Conservation (phyloP, 2,329 filamentous ascomycete species). For the Colletotrichum cereale region DNA sequence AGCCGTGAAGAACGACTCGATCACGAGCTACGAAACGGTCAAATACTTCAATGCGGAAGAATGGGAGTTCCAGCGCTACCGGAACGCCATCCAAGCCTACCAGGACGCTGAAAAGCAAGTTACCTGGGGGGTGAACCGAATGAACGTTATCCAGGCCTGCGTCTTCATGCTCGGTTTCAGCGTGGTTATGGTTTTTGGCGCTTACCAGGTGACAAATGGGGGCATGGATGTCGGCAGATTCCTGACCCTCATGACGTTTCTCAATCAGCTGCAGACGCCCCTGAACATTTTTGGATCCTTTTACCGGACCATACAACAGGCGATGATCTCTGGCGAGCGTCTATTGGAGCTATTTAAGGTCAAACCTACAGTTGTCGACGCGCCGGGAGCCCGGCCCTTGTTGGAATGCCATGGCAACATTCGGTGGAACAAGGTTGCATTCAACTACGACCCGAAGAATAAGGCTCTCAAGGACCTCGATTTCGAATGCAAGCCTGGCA, state of each 20-base stretch:
- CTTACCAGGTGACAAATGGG: conserved; percentile 80
- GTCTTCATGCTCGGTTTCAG: conserved; percentile 84
- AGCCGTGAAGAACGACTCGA: conserved; percentile 98
- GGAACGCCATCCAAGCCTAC: conserved; percentile 76
- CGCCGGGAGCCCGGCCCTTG: conserved; percentile 72
- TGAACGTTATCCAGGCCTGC: conserved; percentile 85
- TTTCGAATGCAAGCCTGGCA: conserved; percentile 89
- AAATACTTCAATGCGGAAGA: conserved; percentile 91
- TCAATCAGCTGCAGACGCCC: conserved; percentile 83
- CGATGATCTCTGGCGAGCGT: conserved; percentile 97
- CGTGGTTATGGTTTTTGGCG: conserved; percentile 78
- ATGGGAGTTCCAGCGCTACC: conserved; percentile 82
- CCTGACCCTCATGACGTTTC: conserved; percentile 79
- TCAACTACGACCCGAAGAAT: conserved; percentile 89
- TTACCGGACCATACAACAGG: conserved; percentile 94
- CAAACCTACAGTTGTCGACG: conserved; percentile 89
- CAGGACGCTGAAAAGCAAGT: conserved; percentile 83
- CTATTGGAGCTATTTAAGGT: conserved; percentile 97
- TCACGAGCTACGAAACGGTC: conserved; percentile 97
- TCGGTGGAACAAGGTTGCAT: conserved; percentile 88
- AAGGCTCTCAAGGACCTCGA: conserved; percentile 85
- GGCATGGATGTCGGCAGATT: conserved; percentile 77
- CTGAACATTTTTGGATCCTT: conserved; percentile 94
- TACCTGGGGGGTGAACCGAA: conserved; percentile 79
- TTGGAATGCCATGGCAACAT: conserved; percentile 83